phyloP scores from a whole-genome alignment of 495 filamentous ascomycete genomes.

The Xeromyces bisporus region DNA sequence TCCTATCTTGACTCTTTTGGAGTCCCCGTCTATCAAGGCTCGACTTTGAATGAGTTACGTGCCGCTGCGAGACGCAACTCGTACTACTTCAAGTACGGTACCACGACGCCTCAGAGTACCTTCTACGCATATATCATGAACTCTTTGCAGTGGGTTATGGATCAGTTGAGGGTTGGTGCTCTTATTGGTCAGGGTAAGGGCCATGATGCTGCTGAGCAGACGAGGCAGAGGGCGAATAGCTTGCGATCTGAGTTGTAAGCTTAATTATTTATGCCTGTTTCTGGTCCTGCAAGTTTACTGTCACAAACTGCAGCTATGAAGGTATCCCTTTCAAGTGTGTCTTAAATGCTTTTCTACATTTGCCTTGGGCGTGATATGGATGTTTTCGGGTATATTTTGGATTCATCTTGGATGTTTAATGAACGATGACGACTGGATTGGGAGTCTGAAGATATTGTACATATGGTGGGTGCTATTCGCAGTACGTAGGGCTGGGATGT shows the following conservation, averaged over 20 bases:
- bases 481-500: too few relatives aligned
- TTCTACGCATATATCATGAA: conserved; percentile 47
- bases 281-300: too few relatives aligned
- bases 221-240: conserved; percentile 2
- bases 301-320: too few relatives aligned
- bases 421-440: too few relatives aligned
- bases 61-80: conserved; percentile 53
- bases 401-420: too few relatives aligned
- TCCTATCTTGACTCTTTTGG: conserved; percentile 69
- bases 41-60: conserved; percentile 43
- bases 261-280: too few relatives aligned
- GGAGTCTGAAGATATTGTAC: too few relatives aligned
- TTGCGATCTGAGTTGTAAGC: conserved; percentile 5
- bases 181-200: conserved; percentile 44
- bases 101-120: conserved; percentile 44
- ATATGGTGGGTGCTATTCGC: too few relatives aligned
- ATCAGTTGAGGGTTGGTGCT: conserved; percentile 43
- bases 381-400: too few relatives aligned
- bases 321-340: too few relatives aligned
- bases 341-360: too few relatives aligned
- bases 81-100: conserved; percentile 66
- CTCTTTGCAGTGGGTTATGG: conserved; percentile 41
- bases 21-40: conserved; percentile 54
- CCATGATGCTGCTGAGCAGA: conserved; percentile 32
- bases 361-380: too few relatives aligned